Percentiles rank a stretch among this genome's conserved stretches.
phyloP scores from a whole-genome alignment of 2,329 filamentous ascomycete species.

The Fusarium sterilihyphosum region DNA sequence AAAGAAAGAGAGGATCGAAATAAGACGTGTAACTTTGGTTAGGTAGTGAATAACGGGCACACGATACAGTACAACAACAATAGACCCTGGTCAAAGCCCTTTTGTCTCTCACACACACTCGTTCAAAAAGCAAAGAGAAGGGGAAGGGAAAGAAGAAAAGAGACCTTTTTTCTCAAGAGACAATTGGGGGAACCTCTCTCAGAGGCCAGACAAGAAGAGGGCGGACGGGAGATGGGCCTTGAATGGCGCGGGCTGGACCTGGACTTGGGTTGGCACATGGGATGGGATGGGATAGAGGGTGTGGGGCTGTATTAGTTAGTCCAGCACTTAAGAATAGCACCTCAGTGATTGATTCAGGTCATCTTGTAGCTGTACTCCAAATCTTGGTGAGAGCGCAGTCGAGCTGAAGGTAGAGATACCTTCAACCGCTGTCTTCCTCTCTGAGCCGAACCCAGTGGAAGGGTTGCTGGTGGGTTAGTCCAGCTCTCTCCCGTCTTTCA shows the following conservation, averaged over 20 bases:
- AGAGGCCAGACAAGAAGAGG: neutral
- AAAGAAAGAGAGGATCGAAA: neutral
- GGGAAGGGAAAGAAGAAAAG: neutral
- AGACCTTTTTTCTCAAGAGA: conserved; percentile 10
- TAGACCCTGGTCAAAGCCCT: conserved; percentile 18
- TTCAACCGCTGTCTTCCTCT: neutral
- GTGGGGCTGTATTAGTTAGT: conserved; percentile 18
- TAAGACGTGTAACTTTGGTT: conserved; percentile 18
- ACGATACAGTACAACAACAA: conserved; percentile 8
- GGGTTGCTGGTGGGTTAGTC: conserved; percentile 17
- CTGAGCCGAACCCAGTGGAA: conserved; percentile 18
- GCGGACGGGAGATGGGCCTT: conserved; percentile 24
- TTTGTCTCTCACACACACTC: conserved; percentile 19
- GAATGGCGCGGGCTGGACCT: conserved; percentile 9
- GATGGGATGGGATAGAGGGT: conserved; percentile 18
- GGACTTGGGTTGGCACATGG: conserved; percentile 24
- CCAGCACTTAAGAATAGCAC: conserved; percentile 28
- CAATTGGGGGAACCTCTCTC: conserved; percentile 12
- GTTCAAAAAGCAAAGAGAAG: conserved; percentile 9
- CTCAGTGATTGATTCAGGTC: conserved; percentile 12
- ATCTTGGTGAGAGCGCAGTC: rapidly evolving
- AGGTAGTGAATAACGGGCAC: neutral
- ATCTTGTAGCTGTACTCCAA: neutral
- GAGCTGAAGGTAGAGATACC: conserved; percentile 6
- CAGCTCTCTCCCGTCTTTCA: conserved; percentile 20